phyloP scores from a whole-genome alignment of 169 alveolate genomes.

The Blepharisma undulans region DNA sequence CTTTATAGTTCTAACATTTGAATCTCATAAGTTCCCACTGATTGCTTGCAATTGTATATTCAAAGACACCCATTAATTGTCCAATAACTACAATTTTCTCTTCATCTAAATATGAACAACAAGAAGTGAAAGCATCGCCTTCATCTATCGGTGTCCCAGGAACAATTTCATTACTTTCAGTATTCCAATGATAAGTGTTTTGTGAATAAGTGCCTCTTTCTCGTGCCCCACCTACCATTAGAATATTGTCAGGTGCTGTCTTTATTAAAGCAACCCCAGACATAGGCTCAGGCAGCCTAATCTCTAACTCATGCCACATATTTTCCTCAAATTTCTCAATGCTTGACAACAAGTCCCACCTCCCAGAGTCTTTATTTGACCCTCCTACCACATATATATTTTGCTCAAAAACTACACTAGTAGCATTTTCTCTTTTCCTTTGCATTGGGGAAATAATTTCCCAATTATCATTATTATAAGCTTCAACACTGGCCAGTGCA shows the following conservation, averaged over 20 bases:
- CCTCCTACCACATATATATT: conserved; percentile 29
- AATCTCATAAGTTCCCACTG: background rate
- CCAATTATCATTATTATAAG: conserved; percentile 11
- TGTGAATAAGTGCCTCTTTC: conserved; percentile 6
- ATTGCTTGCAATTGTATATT: background rate
- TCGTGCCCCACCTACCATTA: conserved; percentile 37
- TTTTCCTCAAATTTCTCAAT: conserved; percentile 19
- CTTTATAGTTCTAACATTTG: background rate
- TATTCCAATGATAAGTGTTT: background rate
- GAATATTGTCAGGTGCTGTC: background rate
- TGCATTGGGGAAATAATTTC: background rate
- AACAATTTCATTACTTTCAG: background rate
- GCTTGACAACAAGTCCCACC: background rate
- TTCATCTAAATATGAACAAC: background rate
- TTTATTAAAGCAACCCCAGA: conserved; percentile 18
- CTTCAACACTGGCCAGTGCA: background rate
- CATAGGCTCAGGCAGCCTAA: background rate
- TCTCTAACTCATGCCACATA: background rate
- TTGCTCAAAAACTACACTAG: background rate
- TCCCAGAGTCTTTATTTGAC: background rate
- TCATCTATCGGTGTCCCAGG: background rate
- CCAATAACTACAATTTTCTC: background rate
- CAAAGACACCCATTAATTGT: background rate
- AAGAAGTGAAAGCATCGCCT: conserved; percentile 17
- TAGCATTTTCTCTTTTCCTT: conserved; percentile 34